A percentile compares a stretch with the other conserved stretches of the same genome.
Evolutionary conservation across 495 filamentous ascomycete species (phyloP).

Genomic region (Trichoderma orchidacearum): DNA sequence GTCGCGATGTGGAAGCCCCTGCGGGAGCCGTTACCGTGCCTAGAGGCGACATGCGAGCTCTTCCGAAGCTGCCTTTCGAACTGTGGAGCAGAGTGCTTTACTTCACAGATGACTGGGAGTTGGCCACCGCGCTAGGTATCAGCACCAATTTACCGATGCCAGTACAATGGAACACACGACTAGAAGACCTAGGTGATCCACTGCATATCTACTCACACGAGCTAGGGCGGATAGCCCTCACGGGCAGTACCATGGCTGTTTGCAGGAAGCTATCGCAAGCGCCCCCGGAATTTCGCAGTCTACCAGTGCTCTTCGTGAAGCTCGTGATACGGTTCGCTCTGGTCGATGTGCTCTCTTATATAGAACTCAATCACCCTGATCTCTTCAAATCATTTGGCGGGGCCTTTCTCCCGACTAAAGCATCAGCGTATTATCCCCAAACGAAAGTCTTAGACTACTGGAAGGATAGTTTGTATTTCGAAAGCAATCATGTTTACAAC

Average conservation of each 20-base stretch:
- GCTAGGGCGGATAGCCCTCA: conserved; percentile 72
- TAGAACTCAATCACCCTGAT: conserved; percentile 63
- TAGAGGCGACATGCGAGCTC: conserved; percentile 13
- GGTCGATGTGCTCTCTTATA: conserved; percentile 61
- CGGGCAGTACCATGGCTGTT: conserved; percentile 50
- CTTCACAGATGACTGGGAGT: conserved; percentile 77
- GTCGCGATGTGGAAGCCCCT: conserved; percentile 41
- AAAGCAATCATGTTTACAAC: conserved; percentile 37
- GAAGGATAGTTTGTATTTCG: conserved; percentile 20
- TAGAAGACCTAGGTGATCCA: conserved; percentile 24
- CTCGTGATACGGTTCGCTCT: conserved; percentile 84
- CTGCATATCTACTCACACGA: conserved; percentile 40
- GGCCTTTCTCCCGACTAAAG: conserved; percentile 70
- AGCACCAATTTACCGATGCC: conserved; percentile 64
- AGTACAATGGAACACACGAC: conserved; percentile 39
- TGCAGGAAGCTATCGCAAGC: conserved; percentile 52
- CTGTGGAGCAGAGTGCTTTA: conserved; percentile 83
- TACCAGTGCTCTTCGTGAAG: conserved; percentile 71
- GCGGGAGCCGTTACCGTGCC: conserved; percentile 15
- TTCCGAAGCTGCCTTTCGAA: conserved; percentile 52
- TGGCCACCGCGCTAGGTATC: conserved; percentile 64
- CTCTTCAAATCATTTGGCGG: conserved; percentile 75
- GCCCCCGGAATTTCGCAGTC: conserved; percentile 51
- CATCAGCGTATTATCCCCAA: conserved; percentile 74
- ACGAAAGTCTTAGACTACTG: conserved; percentile 83